A percentile compares a stretch with the other conserved stretches of the same genome.
Conservation (phyloP, 1,139 yeast species). For the Pneumocystis murina region DNA sequence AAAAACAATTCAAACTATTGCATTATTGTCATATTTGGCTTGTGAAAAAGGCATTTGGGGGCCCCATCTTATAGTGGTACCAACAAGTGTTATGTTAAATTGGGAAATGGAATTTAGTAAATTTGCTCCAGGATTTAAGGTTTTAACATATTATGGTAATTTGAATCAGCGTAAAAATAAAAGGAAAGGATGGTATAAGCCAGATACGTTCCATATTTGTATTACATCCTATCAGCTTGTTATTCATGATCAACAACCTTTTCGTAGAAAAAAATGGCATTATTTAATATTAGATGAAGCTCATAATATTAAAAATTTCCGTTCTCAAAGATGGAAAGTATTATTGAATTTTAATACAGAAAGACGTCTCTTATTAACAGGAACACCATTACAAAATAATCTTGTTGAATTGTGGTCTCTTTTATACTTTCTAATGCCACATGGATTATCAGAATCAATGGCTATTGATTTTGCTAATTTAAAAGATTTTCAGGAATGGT, state of each 20-base stretch:
- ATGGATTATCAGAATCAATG: constrained; percentile 48
- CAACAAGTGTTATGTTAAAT: constrained; percentile 94
- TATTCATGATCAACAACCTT: constrained; percentile 89
- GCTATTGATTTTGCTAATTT: constrained; percentile 94
- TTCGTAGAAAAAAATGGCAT: constrained; percentile 83
- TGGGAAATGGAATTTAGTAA: constrained; percentile 99
- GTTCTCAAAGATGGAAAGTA: constrained; percentile 96
- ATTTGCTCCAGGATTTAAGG: constrained; percentile 96
- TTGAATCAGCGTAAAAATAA: constrained; percentile 94
- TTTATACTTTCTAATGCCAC: constrained; percentile 87
- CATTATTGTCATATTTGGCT: constrained; percentile 73
- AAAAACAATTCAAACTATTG: constrained; percentile 88
- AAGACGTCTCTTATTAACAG: constrained; percentile 73
- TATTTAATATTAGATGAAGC: constrained; percentile 97
- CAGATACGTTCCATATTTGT: constrained; percentile 90
- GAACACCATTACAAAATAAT: constrained; percentile 89
- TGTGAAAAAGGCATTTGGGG: constrained; percentile 95
- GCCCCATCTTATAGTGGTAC: constrained; percentile 90
- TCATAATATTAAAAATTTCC: constrained; percentile 88
- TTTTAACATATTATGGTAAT: constrained; percentile 90
- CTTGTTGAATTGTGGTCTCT: constrained; percentile 71
- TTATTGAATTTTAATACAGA: constrained; percentile 83
- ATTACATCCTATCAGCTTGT: constrained; percentile 93
- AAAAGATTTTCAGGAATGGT: constrained; percentile 96
- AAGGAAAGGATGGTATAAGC: constrained; percentile 94